phyloP scores from a whole-genome alignment of 345 rosid species.

The Cardamine resedifolia region DNA sequence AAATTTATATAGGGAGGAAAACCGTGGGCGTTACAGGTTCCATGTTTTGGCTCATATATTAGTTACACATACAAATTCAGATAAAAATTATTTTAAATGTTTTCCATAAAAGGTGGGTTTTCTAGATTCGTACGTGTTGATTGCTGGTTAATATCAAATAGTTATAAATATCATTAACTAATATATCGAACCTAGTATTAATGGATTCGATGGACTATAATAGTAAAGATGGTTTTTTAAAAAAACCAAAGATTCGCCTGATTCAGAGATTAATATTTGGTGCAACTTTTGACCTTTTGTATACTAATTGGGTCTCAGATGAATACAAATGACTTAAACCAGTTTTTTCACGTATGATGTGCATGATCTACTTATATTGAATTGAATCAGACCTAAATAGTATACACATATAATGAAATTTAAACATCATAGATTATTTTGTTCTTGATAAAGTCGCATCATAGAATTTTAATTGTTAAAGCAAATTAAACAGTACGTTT shows the following conservation, averaged over 20 bases:
- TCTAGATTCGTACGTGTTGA: background rate
- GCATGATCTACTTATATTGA: no score
- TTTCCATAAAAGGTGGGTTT: background rate
- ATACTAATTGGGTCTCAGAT: no score
- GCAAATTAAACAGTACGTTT: background rate
- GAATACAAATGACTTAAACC: no score
- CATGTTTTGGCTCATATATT: constrained; percentile 18
- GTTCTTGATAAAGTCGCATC: no score
- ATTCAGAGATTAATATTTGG: background rate
- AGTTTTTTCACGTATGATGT: no score
- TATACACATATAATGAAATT: no score
- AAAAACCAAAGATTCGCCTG: background rate
- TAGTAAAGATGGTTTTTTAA: background rate
- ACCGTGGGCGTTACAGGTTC: constrained; percentile 31
- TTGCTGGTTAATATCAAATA: background rate
- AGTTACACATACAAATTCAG: background rate
- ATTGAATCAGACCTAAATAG: no score
- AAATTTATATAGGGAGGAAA: constrained; percentile 21
- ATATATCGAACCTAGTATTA: constrained; percentile 13
- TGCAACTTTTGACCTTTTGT: background rate
- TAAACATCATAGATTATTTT: no score
- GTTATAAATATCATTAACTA: background rate
- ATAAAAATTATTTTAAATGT: background rate
- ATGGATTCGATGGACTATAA: background rate
- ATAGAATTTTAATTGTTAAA: background rate